These are phyloP conservation scores for Penicillium concentricum DNA, from an alignment of 2,329 filamentous ascomycete genomes.

Conservation along the genomic window DNA sequence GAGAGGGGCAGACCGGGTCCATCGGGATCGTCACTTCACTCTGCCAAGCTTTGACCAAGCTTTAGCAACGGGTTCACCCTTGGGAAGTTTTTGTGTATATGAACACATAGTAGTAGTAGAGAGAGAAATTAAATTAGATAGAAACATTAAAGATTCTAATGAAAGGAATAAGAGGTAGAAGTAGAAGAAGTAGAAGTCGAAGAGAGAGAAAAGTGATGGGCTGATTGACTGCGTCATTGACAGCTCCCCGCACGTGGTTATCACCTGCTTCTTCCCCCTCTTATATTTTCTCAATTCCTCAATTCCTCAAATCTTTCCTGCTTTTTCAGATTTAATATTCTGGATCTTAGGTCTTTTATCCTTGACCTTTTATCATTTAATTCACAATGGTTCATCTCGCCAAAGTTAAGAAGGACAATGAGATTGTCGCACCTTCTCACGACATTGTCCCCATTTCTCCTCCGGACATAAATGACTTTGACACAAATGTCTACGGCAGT, in stretches of 20 bases:
- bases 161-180: neutral
- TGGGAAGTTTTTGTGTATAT: neutral
- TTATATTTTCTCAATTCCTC: neutral
- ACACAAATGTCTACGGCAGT: constrained; percentile 83
- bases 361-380: neutral
- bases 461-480: constrained; percentile 52
- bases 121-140: neutral
- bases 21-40: constrained; percentile 9
- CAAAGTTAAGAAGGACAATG: constrained; percentile 36
- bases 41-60: constrained; percentile 28
- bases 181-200: neutral
- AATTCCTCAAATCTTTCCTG: too few relatives aligned
- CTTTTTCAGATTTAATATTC: neutral
- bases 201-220: neutral
- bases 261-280: neutral
- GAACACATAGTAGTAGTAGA: neutral
- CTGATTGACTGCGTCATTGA: neutral
- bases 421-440: constrained; percentile 39
- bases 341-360: too few relatives aligned
- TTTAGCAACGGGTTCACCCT: constrained; percentile 4
- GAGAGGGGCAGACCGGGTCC: constrained; percentile 11
- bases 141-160: too few relatives aligned
- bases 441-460: constrained; percentile 42
- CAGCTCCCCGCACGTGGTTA: neutral
- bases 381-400: constrained; percentile 43